phyloP scores from a whole-genome alignment of 352 stramenopile species.

The Phytophthora palmivora region DNA sequence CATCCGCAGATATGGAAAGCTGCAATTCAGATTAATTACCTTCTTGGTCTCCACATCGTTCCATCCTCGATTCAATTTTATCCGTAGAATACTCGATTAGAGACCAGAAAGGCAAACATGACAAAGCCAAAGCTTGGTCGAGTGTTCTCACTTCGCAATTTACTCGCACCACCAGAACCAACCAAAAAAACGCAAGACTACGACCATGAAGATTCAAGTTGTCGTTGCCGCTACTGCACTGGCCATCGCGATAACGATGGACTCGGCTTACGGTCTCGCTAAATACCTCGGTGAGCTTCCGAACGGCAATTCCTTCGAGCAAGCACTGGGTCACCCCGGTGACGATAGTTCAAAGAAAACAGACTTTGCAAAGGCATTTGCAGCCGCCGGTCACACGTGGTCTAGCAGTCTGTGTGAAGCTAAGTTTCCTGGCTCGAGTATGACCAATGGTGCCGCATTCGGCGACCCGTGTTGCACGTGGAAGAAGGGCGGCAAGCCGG shows the following conservation, averaged over 20 bases:
- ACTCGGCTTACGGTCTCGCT: slow-evolving; percentile 20
- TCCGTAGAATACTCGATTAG: slow-evolving; percentile 19
- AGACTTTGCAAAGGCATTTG: slow-evolving; percentile 47
- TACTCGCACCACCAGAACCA: slow-evolving; percentile 17
- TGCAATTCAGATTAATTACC: neutral
- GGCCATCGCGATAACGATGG: slow-evolving; percentile 19
- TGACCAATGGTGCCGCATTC: slow-evolving; percentile 43
- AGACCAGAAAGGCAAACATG: neutral
- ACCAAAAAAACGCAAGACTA: slow-evolving; percentile 8
- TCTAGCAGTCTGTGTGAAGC: slow-evolving; percentile 40
- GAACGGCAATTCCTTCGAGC: slow-evolving; percentile 46
- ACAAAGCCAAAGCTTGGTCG: neutral
- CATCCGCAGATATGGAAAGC: slow-evolving; percentile 19
- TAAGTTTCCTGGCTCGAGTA: slow-evolving; percentile 43
- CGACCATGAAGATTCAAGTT: slow-evolving; percentile 30
- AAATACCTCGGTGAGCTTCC: slow-evolving; percentile 48
- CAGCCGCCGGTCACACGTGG: slow-evolving; percentile 37
- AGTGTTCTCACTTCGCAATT: slow-evolving; percentile 27
- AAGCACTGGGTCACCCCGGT: slow-evolving; percentile 45
- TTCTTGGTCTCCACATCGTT: neutral
- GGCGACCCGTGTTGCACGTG: slow-evolving; percentile 44
- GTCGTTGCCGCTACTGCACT: slow-evolving; percentile 10
- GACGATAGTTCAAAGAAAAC: slow-evolving; percentile 35
- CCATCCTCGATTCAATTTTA: slow-evolving; percentile 21
- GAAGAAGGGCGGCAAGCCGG: slow-evolving; percentile 37